Conservation (phyloP, 352 stramenopile species). For the Globisporangium uncinulatum region DNA sequence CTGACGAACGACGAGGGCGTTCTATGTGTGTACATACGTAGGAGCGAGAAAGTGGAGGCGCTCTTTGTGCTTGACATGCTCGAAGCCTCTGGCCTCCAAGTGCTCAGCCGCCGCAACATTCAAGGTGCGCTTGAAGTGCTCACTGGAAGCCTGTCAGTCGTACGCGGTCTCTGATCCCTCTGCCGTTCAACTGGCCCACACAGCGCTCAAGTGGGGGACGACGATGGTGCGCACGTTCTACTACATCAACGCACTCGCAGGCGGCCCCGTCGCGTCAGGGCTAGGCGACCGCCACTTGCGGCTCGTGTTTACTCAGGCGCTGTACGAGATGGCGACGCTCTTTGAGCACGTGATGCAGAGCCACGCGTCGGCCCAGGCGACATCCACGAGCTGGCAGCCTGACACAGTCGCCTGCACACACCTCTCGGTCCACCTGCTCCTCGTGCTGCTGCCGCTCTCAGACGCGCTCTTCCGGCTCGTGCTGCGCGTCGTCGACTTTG, state of each 20-base stretch:
- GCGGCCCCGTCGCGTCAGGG: slow-evolving; percentile 35
- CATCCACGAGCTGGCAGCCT: slow-evolving; percentile 24
- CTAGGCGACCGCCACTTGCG: slow-evolving; percentile 64
- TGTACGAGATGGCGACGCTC: slow-evolving; percentile 61
- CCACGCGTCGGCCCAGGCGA: slow-evolving; percentile 1
- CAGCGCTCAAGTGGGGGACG: slow-evolving; percentile 77
- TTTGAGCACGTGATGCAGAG: slow-evolving; percentile 39
- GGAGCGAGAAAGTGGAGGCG: slow-evolving; percentile 63
- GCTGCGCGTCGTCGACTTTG: slow-evolving; percentile 56
- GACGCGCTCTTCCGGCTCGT: slow-evolving; percentile 67
- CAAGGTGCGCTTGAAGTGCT: slow-evolving; percentile 27
- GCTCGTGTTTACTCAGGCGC: slow-evolving; percentile 58
- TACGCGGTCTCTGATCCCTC: background rate
- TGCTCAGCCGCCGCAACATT: slow-evolving; percentile 73
- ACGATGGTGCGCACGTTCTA: slow-evolving; percentile 78
- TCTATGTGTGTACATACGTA: slow-evolving; percentile 12
- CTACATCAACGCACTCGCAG: slow-evolving; percentile 69
- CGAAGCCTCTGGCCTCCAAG: slow-evolving; percentile 63
- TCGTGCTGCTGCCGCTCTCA: slow-evolving; percentile 68
- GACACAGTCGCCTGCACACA: slow-evolving; percentile 58
- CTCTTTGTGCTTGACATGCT: slow-evolving; percentile 69
- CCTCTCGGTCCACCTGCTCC: slow-evolving; percentile 52
- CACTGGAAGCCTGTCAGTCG: no score
- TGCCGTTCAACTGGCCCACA: no score
- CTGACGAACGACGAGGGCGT: no score